Percentiles rank a stretch among this genome's conserved stretches.
Conservation (phyloP, 2,329 filamentous ascomycete species). For the Alternaria brassicae region DNA sequence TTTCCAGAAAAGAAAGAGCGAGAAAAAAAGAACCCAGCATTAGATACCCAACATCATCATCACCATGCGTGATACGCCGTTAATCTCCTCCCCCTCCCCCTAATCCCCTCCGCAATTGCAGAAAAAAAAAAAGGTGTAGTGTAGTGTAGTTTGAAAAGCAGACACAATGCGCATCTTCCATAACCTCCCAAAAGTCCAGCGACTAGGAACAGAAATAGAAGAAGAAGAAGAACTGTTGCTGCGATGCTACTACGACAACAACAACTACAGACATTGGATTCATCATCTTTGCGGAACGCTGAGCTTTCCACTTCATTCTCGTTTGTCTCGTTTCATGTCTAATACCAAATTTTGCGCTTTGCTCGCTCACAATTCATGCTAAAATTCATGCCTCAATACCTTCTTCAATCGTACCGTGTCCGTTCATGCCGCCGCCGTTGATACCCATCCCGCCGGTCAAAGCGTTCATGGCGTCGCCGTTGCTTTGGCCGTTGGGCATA, state of each 20-base stretch:
- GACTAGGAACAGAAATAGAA: constrained; percentile 7
- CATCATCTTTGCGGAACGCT: constrained; percentile 5
- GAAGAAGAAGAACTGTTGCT: background rate
- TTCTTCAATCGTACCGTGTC: constrained; percentile 28
- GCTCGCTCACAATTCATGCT: constrained; percentile 16
- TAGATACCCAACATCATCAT: constrained; percentile 16
- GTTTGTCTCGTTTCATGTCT: constrained; percentile 13
- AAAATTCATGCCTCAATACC: constrained; percentile 26
- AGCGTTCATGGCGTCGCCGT: constrained; percentile 31
- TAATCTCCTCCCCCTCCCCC: background rate
- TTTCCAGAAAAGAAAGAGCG: constrained; percentile 2
- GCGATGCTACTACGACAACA: too few relatives aligned
- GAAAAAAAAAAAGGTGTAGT: background rate
- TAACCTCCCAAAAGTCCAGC: constrained; percentile 6
- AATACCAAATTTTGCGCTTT: constrained; percentile 14
- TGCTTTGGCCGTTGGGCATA: constrained; percentile 23
- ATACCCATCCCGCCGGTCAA: constrained; percentile 19
- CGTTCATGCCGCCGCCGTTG: constrained; percentile 23
- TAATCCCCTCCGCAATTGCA: constrained; percentile 2
- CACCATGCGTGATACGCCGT: constrained; percentile 2
- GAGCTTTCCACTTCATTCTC: constrained; percentile 8
- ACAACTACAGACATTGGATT: constrained; percentile 9
- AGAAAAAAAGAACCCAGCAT: constrained; percentile 8
- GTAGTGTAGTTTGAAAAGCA: background rate
- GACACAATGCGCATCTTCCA: background rate